These are phyloP conservation scores for Fusarium incarnatum DNA, from an alignment of 2,329 filamentous ascomycete species.

Conservation along the genomic window DNA sequence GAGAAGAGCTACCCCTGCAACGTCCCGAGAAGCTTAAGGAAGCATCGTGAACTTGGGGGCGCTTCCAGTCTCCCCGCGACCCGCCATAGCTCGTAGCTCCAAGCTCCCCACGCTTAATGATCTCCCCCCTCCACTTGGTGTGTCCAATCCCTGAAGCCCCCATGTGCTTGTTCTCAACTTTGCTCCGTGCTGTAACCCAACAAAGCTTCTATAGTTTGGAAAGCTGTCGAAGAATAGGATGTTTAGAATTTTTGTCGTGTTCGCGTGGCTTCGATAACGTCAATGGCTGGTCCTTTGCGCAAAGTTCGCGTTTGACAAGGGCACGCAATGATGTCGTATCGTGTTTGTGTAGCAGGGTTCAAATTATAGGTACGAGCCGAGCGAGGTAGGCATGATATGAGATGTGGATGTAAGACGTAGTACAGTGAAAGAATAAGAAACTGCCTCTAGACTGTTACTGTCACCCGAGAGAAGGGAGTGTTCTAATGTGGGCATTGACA, in stretches of 20 bases:
- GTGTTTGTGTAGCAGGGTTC: conserved; percentile 9
- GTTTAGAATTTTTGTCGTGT: not conserved
- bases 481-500: conserved; percentile 20
- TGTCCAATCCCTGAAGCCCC: conserved; percentile 19
- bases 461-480: conserved; percentile 6
- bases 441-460: conserved; percentile 11
- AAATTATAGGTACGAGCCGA: not conserved
- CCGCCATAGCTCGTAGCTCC: conserved; percentile 41
- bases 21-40: conserved; percentile 28
- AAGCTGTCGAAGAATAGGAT: conserved; percentile 2
- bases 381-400: conserved; percentile 5
- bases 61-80: conserved; percentile 29
- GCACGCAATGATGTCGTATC: conserved; percentile 13
- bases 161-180: conserved; percentile 25
- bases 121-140: conserved; percentile 33
- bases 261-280: not conserved
- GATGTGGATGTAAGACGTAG: conserved; percentile 27
- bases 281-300: conserved; percentile 6
- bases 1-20: conserved; percentile 44
- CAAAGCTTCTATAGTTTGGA: not conserved
- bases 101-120: conserved; percentile 41
- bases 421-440: conserved; percentile 23
- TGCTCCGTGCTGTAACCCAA: not conserved
- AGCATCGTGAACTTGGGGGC: conserved; percentile 3
- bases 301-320: conserved; percentile 9